Conservation (phyloP, 176 grass and related monocot species). For the Oryza punctata region DNA sequence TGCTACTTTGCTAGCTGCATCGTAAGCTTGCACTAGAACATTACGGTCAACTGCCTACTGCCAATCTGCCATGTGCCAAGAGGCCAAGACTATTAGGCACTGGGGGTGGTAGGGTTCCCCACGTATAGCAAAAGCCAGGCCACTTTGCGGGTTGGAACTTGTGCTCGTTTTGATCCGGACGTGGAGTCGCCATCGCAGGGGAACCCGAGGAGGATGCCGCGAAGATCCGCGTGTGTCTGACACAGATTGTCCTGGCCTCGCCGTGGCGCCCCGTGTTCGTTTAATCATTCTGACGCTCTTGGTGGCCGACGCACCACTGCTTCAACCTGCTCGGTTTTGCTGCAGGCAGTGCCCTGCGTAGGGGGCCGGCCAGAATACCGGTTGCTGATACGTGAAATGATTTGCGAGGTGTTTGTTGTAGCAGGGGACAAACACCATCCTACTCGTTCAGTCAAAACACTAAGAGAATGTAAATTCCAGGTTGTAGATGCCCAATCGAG, state of each 20-base stretch:
- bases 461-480: too few relatives aligned
- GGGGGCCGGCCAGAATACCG: not conserved
- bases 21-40: conserved; percentile 37
- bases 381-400: not conserved
- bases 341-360: not conserved
- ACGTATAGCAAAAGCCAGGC: conserved; percentile 4
- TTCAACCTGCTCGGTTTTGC: not conserved
- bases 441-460: too few relatives aligned
- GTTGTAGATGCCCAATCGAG: too few relatives aligned
- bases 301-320: not conserved
- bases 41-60: conserved; percentile 3
- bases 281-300: not conserved
- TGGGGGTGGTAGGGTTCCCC: not conserved
- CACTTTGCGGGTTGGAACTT: not conserved
- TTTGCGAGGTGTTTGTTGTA: not conserved
- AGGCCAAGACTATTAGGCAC: conserved; percentile 5
- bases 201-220: conserved; percentile 26
- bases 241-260: not conserved
- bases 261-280: conserved; percentile 22
- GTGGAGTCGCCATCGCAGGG: conserved; percentile 24
- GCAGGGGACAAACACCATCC: too few relatives aligned
- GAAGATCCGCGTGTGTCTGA: conserved; percentile 18
- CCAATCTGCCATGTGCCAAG: not conserved
- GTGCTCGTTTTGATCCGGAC: not conserved
- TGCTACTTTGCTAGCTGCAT: not conserved